phyloP scores from a whole-genome alignment of 306 rosid genomes.

The Sesbania bispinosa region DNA sequence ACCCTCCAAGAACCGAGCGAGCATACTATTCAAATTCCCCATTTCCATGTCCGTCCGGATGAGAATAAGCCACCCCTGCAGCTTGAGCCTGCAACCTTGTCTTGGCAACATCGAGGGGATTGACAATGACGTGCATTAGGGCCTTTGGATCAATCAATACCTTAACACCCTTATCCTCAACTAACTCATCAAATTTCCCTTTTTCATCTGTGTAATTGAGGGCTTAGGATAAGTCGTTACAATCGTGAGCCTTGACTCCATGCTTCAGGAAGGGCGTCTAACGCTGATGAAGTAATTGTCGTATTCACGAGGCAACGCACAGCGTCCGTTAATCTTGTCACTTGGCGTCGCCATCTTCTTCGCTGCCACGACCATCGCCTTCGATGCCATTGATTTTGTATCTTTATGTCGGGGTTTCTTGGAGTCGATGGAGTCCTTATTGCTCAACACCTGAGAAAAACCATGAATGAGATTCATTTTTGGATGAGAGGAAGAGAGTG shows the following conservation, averaged over 20 bases:
- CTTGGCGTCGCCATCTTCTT: conserved; percentile 66
- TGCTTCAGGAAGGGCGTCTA: conserved; percentile 70
- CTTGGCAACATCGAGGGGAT: too few species aligned
- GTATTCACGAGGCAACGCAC: conserved; percentile 73
- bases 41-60: too few species aligned
- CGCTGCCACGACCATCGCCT: conserved; percentile 42
- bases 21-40: too few species aligned
- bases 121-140: conserved; percentile 95
- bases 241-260: conserved; percentile 95
- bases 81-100: too few species aligned
- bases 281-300: conserved; percentile 63
- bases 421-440: too few species aligned
- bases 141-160: conserved; percentile 93
- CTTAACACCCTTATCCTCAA: conserved; percentile 92
- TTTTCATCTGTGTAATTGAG: conserved; percentile 90
- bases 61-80: too few species aligned
- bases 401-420: too few species aligned
- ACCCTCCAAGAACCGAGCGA: too few species aligned
- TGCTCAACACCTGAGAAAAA: too few species aligned
- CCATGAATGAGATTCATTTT: too few species aligned
- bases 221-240: conserved; percentile 85
- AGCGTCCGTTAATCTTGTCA: conserved; percentile 58
- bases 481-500: too few species aligned
- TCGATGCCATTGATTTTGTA: conserved; percentile 45
- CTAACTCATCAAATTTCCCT: conserved; percentile 85